These are phyloP conservation scores for Aureobasidium uvarum DNA, from an alignment of 2,329 filamentous ascomycete species.

Conservation along the genomic window DNA sequence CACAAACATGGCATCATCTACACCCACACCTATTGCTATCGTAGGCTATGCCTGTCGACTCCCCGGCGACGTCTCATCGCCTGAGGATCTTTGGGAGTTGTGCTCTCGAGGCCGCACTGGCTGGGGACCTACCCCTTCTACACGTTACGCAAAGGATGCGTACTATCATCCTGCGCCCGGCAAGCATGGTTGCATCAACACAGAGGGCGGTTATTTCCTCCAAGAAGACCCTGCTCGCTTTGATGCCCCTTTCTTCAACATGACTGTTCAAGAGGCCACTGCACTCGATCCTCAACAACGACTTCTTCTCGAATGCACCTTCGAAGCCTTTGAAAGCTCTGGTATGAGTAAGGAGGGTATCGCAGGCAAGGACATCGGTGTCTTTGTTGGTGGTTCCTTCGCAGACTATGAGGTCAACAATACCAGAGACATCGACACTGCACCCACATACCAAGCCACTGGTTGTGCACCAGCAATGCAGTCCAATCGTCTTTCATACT, in stretches of 20 bases:
- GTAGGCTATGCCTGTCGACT: constrained; percentile 48
- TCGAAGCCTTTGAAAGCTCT: constrained; percentile 40
- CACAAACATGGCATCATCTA: constrained; percentile 10
- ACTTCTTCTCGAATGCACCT: constrained; percentile 43
- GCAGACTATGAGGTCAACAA: constrained; percentile 33
- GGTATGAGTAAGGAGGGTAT: constrained; percentile 28
- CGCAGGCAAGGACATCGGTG: constrained; percentile 27
- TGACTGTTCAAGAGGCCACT: constrained; percentile 32
- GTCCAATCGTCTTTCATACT: constrained; percentile 41
- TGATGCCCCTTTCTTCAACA: constrained; percentile 35
- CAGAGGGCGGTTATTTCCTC: constrained; percentile 30
- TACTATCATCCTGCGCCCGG: constrained; percentile 32
- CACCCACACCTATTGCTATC: constrained; percentile 44
- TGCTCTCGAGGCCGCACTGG: constrained; percentile 15
- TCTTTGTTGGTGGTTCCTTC: constrained; percentile 32
- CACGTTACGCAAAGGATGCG: constrained; percentile 28
- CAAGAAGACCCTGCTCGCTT: constrained; percentile 32
- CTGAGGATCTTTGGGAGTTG: constrained; percentile 28
- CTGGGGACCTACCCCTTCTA: constrained; percentile 9
- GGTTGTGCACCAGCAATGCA: constrained; percentile 40
- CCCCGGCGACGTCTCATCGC: constrained; percentile 41
- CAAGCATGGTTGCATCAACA: constrained; percentile 19
- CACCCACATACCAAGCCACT: constrained; percentile 30
- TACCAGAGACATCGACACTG: constrained; percentile 30
- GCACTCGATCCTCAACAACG: constrained; percentile 47